Percentiles rank a stretch among this genome's conserved stretches.
phyloP scores from a whole-genome alignment of 768 basidiomycete species.

The Neoboletus brunneissimus region DNA sequence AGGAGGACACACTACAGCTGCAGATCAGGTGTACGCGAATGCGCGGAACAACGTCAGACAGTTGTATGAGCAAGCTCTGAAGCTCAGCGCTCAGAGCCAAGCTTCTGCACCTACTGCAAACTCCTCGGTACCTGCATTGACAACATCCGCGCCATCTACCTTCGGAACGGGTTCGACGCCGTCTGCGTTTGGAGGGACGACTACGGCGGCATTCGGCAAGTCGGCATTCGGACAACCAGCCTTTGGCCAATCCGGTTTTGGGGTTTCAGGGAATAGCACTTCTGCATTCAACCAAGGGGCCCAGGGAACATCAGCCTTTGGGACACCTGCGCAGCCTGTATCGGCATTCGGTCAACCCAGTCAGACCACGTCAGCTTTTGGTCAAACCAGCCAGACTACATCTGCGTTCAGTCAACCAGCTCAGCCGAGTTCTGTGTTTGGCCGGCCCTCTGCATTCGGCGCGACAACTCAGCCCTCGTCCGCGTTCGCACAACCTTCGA shows the following conservation, averaged over 20 bases:
- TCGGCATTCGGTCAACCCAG: slow-evolving; percentile 40
- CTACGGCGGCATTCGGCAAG: slow-evolving; percentile 23
- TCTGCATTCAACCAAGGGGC: slow-evolving; percentile 30
- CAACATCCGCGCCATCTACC: slow-evolving; percentile 33
- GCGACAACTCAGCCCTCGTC: slow-evolving; percentile 26
- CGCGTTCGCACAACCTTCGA: slow-evolving; percentile 26
- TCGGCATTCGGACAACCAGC: slow-evolving; percentile 37
- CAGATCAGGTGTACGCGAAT: slow-evolving; percentile 49
- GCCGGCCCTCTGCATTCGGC: slow-evolving; percentile 38
- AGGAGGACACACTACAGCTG: slow-evolving; percentile 48
- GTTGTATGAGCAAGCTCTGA: slow-evolving; percentile 51
- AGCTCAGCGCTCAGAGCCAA: slow-evolving; percentile 35
- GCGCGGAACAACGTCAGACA: slow-evolving; percentile 48
- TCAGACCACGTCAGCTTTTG: slow-evolving; percentile 37
- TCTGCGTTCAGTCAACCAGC: slow-evolving; percentile 35
- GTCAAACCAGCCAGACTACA: slow-evolving; percentile 27
- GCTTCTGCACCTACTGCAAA: slow-evolving; percentile 7
- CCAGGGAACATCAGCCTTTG: slow-evolving; percentile 34
- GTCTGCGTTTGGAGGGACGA: slow-evolving; percentile 34
- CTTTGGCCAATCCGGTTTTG: slow-evolving; percentile 40
- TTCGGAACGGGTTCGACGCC: slow-evolving; percentile 36
- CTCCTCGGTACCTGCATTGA: slow-evolving; percentile 18
- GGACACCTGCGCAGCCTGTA: slow-evolving; percentile 30
- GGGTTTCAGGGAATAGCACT: slow-evolving; percentile 5
- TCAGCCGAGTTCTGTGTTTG: slow-evolving; percentile 36